Conservation (phyloP, 306 rosid genomes). For the Prunus campanulata region DNA sequence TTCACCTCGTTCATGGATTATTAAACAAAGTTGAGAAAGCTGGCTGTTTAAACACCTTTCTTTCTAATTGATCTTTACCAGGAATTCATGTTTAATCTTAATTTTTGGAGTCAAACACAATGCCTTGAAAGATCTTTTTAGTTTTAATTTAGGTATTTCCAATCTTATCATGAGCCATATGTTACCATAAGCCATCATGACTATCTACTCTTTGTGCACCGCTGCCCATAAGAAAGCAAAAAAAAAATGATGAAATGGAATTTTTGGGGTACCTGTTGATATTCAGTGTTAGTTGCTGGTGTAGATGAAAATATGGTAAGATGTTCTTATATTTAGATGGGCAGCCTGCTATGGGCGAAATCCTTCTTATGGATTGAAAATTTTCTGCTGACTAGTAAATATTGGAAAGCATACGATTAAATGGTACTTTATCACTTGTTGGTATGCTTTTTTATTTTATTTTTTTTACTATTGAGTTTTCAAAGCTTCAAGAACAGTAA, state of each 20-base stretch:
- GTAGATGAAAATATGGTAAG: neutral
- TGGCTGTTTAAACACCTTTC: neutral
- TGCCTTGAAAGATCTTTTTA: neutral
- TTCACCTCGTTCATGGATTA: neutral
- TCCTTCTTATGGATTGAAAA: neutral
- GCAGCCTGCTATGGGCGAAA: neutral
- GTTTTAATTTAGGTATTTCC: neutral
- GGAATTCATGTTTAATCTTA: neutral
- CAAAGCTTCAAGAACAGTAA: neutral
- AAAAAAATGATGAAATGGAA: neutral
- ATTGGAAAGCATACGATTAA: neutral
- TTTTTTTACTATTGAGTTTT: neutral
- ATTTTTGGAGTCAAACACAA: neutral
- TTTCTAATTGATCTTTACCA: neutral
- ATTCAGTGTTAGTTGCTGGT: neutral
- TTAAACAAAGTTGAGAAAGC: neutral
- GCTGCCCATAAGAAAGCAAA: neutral
- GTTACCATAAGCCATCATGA: conserved; percentile 6
- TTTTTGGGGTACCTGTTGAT: neutral
- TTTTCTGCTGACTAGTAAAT: neutral
- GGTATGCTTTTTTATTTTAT: neutral
- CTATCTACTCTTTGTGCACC: neutral
- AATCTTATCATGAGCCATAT: neutral
- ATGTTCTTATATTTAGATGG: neutral
- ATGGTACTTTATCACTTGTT: conserved; percentile 10